Conservation (phyloP, 73 alveolate species). For the Symbiodinium natans region DNA sequence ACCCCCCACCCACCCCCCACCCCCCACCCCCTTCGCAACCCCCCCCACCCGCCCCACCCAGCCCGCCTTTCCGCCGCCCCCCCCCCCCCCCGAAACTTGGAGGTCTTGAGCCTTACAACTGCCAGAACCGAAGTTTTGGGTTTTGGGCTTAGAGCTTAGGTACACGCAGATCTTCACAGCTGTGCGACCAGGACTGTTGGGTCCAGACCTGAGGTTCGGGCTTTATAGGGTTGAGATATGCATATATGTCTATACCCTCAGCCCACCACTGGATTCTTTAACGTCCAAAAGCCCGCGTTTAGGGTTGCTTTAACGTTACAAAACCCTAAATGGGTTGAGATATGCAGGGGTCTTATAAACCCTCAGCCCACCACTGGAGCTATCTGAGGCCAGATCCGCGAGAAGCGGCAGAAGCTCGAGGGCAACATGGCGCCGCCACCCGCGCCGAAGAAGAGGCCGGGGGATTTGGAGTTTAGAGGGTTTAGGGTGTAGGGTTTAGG, state of each 20-base stretch:
- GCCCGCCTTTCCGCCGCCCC: too few relatives aligned
- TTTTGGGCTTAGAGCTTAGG: background rate
- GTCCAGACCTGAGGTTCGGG: background rate
- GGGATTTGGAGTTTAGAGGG: background rate
- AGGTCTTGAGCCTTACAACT: too few relatives aligned
- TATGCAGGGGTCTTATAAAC: background rate
- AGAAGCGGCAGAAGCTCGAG: conserved; percentile 62
- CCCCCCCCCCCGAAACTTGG: too few relatives aligned
- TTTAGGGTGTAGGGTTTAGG: too few relatives aligned
- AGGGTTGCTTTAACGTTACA: too few relatives aligned
- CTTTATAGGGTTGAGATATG: background rate
- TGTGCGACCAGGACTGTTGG: conserved; percentile 33
- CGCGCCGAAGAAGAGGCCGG: background rate
- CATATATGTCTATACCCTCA: background rate
- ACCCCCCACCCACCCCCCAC: too few relatives aligned
- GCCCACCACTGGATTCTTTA: background rate
- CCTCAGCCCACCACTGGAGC: too few relatives aligned
- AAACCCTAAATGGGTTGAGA: background rate
- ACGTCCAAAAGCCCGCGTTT: too few relatives aligned
- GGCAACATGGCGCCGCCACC: conserved; percentile 13
- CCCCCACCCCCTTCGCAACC: too few relatives aligned
- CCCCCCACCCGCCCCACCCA: too few relatives aligned
- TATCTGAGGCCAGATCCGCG: conserved; percentile 51
- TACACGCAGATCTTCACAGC: conserved; percentile 87
- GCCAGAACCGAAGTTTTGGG: too few relatives aligned